These are phyloP conservation scores for Phytophthora idaei DNA, from an alignment of 352 stramenopile species.

Conservation along the genomic window DNA sequence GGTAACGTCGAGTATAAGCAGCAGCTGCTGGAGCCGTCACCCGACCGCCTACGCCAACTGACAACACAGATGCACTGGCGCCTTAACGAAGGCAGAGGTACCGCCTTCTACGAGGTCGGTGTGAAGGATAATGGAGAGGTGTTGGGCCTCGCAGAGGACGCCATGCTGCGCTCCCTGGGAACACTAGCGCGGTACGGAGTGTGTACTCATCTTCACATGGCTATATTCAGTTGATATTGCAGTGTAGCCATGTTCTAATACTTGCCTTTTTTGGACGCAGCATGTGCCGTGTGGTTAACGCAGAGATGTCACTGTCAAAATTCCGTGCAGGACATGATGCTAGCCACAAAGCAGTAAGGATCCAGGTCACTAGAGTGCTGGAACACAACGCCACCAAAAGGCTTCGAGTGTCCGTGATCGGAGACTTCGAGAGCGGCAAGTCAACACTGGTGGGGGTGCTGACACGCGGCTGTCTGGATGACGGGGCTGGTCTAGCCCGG, in stretches of 20 bases:
- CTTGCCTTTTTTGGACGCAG: constrained; percentile 26
- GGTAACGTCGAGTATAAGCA: constrained; percentile 93
- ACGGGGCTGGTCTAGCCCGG: constrained; percentile 82
- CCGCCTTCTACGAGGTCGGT: constrained; percentile 88
- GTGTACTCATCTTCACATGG: neutral
- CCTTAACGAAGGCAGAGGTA: constrained; percentile 86
- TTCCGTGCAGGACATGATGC: constrained; percentile 54
- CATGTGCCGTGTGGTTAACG: constrained; percentile 79
- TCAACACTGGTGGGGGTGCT: constrained; percentile 91
- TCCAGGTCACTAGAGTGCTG: constrained; percentile 58
- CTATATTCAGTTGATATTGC: constrained; percentile 21
- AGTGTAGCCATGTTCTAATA: constrained; percentile 17
- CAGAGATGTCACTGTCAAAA: constrained; percentile 65
- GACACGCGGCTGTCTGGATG: constrained; percentile 81
- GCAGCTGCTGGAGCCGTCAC: constrained; percentile 74
- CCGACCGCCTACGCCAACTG: constrained; percentile 83
- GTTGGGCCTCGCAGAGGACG: constrained; percentile 66
- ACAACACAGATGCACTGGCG: constrained; percentile 92
- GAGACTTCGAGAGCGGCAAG: constrained; percentile 88
- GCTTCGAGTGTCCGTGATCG: constrained; percentile 86
- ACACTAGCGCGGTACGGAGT: constrained; percentile 56
- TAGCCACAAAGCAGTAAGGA: constrained; percentile 44
- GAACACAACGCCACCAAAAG: constrained; percentile 64
- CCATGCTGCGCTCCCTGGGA: constrained; percentile 73
- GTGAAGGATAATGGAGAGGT: constrained; percentile 85